These are phyloP conservation scores for Umbelopsis sp. DNA, from an alignment of 192 early-diverging fungal genomes.

Conservation along the genomic window DNA sequence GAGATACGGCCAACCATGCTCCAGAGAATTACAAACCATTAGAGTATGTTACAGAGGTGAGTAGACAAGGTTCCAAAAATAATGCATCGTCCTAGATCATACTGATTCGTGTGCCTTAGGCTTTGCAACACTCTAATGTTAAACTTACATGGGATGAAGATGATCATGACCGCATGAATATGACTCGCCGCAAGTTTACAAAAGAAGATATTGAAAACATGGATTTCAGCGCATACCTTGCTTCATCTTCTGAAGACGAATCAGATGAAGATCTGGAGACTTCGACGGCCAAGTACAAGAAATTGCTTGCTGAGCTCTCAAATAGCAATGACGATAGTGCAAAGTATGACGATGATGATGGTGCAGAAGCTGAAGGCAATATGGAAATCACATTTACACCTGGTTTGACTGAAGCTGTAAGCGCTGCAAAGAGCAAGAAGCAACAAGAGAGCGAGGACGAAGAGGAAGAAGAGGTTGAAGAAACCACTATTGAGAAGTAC, in stretches of 20 bases:
- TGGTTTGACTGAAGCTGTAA: constrained; percentile 77
- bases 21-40: constrained; percentile 71
- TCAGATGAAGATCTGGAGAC: constrained; percentile 57
- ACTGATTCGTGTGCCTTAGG: constrained; percentile 37
- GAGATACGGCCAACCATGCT: constrained; percentile 55
- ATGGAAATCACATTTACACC: constrained; percentile 95
- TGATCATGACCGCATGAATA: constrained; percentile 77
- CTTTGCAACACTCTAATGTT: constrained; percentile 90
- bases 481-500: constrained; percentile 85
- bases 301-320: constrained; percentile 38
- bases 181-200: constrained; percentile 82
- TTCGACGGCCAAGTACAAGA: constrained; percentile 48
- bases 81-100: not conserved
- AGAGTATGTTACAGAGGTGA: constrained; percentile 69
- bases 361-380: constrained; percentile 29
- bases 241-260: constrained; percentile 69
- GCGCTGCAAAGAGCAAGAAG: constrained; percentile 57
- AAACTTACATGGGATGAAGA: constrained; percentile 97
- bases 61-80: not conserved
- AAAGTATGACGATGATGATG: constrained; percentile 13
- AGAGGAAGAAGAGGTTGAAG: constrained; percentile 54
- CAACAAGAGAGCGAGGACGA: constrained; percentile 29
- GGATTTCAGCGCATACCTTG: constrained; percentile 91
- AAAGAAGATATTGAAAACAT: constrained; percentile 87
- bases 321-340: constrained; percentile 43